Evolutionary conservation across 495 filamentous ascomycete genomes (phyloP).

Genomic region (Paragyromitra xinjiangensis): DNA sequence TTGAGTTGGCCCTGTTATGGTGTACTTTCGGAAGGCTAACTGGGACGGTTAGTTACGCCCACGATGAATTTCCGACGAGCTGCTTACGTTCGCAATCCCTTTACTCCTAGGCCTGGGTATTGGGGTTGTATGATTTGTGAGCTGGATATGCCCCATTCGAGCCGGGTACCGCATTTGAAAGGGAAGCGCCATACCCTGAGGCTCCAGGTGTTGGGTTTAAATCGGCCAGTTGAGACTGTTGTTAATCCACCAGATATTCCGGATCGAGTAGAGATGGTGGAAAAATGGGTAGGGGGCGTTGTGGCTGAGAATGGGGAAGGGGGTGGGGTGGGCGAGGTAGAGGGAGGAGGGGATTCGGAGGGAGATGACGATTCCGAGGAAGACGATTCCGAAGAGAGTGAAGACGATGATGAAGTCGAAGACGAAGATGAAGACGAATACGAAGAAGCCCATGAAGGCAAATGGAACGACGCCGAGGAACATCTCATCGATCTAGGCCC

Average conservation of each 20-base stretch:
- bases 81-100: background rate
- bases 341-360: background rate
- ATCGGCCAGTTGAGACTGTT: background rate
- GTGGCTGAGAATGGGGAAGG: background rate
- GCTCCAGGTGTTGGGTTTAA: background rate
- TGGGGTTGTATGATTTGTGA: slow-evolving; percentile 17
- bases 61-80: background rate
- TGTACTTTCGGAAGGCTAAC: background rate
- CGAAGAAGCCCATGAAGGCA: background rate
- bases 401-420: background rate
- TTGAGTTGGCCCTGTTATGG: background rate
- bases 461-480: background rate
- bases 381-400: background rate
- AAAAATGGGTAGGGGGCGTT: background rate
- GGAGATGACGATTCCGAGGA: background rate
- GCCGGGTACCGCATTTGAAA: background rate
- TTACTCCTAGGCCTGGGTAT: background rate
- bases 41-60: background rate
- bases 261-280: too few relatives aligned
- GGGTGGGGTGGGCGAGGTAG: background rate
- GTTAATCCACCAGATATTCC: background rate
- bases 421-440: background rate
- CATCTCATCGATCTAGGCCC: background rate
- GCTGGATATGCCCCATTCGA: slow-evolving; percentile 12
- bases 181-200: background rate